Evolutionary conservation across 148 eudicot genomes (phyloP).

Genomic region (Camellia lanceoleosa): DNA sequence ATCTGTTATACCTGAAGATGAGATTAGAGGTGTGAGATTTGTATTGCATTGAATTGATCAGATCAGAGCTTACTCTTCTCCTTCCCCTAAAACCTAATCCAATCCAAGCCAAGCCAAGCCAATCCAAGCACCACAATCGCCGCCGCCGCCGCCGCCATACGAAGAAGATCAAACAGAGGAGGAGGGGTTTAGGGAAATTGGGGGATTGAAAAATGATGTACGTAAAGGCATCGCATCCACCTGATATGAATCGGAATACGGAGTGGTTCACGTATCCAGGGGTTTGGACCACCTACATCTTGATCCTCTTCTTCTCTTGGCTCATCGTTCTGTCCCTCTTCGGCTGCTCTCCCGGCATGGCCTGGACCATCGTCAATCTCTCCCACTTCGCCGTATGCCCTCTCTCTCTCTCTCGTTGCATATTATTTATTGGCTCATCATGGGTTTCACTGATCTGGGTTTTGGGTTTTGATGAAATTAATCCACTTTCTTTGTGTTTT

Average conservation of each 20-base stretch:
- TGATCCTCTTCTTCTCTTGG: slow-evolving; percentile 75
- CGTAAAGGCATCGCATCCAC: slow-evolving; percentile 66
- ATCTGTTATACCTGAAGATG: too few relatives aligned
- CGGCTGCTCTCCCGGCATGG: slow-evolving; percentile 74
- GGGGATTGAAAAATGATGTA: slow-evolving; percentile 45
- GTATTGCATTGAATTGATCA: neutral
- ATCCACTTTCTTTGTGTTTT: neutral
- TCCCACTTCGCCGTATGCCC: slow-evolving; percentile 52
- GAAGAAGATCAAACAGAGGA: neutral
- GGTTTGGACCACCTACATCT: slow-evolving; percentile 79
- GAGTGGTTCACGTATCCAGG: slow-evolving; percentile 91
- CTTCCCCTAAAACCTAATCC: neutral
- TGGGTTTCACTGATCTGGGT: neutral
- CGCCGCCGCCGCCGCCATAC: neutral
- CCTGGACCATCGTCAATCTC: slow-evolving; percentile 81
- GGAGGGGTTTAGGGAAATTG: slow-evolving; percentile 24
- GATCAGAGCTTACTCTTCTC: too few relatives aligned
- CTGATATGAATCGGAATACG: slow-evolving; percentile 82
- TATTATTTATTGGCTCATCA: neutral
- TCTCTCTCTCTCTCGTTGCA: neutral
- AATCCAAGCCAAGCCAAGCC: neutral
- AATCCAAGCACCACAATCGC: neutral
- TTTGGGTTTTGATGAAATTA: neutral
- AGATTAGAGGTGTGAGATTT: too few relatives aligned
- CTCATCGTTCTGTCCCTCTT: slow-evolving; percentile 65